A percentile compares a stretch with the other conserved stretches of the same genome.
phyloP scores from a whole-genome alignment of 1,139 yeast genomes.

The Kurtzmaniella quercitrusa region DNA sequence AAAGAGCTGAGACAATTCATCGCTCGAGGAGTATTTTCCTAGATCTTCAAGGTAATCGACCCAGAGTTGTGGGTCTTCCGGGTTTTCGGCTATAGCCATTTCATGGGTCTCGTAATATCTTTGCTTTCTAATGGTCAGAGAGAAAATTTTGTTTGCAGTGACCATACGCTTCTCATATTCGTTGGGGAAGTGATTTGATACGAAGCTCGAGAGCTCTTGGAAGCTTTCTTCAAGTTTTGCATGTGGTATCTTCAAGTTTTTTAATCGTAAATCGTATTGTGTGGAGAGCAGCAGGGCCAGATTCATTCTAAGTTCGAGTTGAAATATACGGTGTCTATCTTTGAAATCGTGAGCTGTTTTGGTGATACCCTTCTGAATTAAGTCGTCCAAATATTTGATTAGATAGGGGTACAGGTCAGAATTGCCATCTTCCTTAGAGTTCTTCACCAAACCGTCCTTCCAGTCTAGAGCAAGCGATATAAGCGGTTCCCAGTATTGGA shows the following conservation, averaged over 20 bases:
- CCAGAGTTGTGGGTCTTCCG: conserved; percentile 23
- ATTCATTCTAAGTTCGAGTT: conserved; percentile 14
- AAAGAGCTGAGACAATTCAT: conserved; percentile 17
- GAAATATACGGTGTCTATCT: conserved; percentile 35
- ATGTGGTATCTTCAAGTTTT: conserved; percentile 43
- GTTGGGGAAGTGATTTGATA: conserved; percentile 23
- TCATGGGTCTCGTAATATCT: conserved; percentile 27
- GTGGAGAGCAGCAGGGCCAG: conserved; percentile 15
- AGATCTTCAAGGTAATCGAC: conserved; percentile 26
- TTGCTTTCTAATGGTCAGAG: conserved; percentile 23
- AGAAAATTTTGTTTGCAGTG: conserved; percentile 31
- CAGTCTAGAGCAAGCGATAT: conserved; percentile 11
- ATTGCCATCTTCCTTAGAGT: background rate
- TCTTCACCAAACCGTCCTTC: background rate
- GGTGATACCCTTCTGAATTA: conserved; percentile 19
- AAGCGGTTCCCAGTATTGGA: conserved; percentile 17
- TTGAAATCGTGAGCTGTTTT: conserved; percentile 31
- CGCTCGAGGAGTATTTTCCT: conserved; percentile 15
- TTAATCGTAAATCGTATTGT: conserved; percentile 22
- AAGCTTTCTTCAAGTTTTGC: conserved; percentile 37
- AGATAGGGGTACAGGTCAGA: background rate
- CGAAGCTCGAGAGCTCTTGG: conserved; percentile 38
- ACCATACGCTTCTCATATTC: conserved; percentile 39
- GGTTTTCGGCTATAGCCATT: conserved; percentile 10
- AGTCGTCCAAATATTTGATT: conserved; percentile 13